These are phyloP conservation scores for Silene coronaria DNA, from an alignment of 179 eudicot genomes.

Conservation along the genomic window DNA sequence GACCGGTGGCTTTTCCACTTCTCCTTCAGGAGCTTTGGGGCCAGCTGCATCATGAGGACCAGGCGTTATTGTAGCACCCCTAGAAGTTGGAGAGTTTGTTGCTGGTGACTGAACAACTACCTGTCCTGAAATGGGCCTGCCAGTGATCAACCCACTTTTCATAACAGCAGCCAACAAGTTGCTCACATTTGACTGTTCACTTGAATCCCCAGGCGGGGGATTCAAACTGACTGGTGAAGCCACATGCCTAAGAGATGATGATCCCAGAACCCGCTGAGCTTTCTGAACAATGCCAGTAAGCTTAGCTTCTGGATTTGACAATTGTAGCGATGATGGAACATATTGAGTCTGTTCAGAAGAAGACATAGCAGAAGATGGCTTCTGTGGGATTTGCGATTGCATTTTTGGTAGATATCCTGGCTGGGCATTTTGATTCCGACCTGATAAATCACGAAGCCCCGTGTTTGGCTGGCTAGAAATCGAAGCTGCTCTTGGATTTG, in stretches of 20 bases:
- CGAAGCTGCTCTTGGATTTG: slow-evolving; percentile 44
- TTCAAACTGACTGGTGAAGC: slow-evolving; percentile 31
- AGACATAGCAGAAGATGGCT: slow-evolving; percentile 21
- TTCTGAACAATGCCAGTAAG: slow-evolving; percentile 35
- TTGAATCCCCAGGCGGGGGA: slow-evolving; percentile 28
- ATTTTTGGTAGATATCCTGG: slow-evolving; percentile 32
- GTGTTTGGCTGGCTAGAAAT: slow-evolving; percentile 26
- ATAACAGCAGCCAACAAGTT: slow-evolving; percentile 55
- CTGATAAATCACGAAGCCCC: slow-evolving; percentile 27
- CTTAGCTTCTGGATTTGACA: slow-evolving; percentile 26
- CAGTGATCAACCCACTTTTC: slow-evolving; percentile 45
- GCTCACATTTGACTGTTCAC: slow-evolving; percentile 40
- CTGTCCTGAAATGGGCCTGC: slow-evolving; percentile 27
- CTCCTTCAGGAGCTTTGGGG: slow-evolving; percentile 29
- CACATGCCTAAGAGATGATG: slow-evolving; percentile 28
- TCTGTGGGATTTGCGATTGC: slow-evolving; percentile 30
- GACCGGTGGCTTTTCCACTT: slow-evolving; percentile 38
- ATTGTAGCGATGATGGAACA: slow-evolving; percentile 27
- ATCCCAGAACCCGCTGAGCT: slow-evolving; percentile 24
- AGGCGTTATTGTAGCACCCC: slow-evolving; percentile 18
- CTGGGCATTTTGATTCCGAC: slow-evolving; percentile 27
- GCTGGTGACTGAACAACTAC: slow-evolving; percentile 29
- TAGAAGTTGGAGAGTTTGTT: slow-evolving; percentile 23
- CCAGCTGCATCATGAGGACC: slow-evolving; percentile 26
- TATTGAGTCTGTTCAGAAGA: slow-evolving; percentile 32